phyloP scores from a whole-genome alignment of 2,329 filamentous ascomycete genomes.

The Lecanicillium sp. region DNA sequence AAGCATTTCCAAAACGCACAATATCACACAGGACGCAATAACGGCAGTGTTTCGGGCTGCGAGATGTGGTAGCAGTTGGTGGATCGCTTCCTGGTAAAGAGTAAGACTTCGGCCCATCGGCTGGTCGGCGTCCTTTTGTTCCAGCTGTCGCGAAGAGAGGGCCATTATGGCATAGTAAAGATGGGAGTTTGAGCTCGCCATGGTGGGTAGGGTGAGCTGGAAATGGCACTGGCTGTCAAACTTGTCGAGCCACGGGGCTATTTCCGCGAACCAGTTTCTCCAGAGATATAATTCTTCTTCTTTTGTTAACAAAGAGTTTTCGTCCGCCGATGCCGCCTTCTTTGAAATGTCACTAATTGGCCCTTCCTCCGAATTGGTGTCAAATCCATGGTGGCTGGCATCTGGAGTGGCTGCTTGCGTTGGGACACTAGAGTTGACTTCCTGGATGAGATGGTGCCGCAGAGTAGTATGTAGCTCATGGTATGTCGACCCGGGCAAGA shows the following conservation, averaged over 20 bases:
- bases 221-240: slow-evolving; percentile 43
- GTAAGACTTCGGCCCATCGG: slow-evolving; percentile 33
- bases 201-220: slow-evolving; percentile 36
- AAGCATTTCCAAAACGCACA: slow-evolving; percentile 49
- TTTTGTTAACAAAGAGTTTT: slow-evolving; percentile 13
- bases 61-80: slow-evolving; percentile 38
- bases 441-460: slow-evolving; percentile 36
- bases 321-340: too few relatives aligned
- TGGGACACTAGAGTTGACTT: slow-evolving; percentile 29
- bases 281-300: slow-evolving; percentile 27
- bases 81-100: slow-evolving; percentile 44
- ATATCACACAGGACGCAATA: slow-evolving; percentile 43
- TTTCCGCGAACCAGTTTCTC: slow-evolving; percentile 34
- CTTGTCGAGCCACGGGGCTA: slow-evolving; percentile 42
- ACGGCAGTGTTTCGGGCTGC: slow-evolving; percentile 39
- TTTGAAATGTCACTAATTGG: too few relatives aligned
- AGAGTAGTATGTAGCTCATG: slow-evolving; percentile 37
- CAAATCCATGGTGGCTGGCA: too few relatives aligned
- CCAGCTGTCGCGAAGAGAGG: slow-evolving; percentile 42
- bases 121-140: slow-evolving; percentile 29
- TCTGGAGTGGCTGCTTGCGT: slow-evolving; percentile 15
- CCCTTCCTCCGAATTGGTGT: too few relatives aligned
- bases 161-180: slow-evolving; percentile 42
- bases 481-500: slow-evolving; percentile 37
- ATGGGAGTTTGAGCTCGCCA: slow-evolving; percentile 34